These are phyloP conservation scores for Microcyclospora tardicrescens DNA, from an alignment of 2,329 filamentous ascomycete species.

Conservation along the genomic window DNA sequence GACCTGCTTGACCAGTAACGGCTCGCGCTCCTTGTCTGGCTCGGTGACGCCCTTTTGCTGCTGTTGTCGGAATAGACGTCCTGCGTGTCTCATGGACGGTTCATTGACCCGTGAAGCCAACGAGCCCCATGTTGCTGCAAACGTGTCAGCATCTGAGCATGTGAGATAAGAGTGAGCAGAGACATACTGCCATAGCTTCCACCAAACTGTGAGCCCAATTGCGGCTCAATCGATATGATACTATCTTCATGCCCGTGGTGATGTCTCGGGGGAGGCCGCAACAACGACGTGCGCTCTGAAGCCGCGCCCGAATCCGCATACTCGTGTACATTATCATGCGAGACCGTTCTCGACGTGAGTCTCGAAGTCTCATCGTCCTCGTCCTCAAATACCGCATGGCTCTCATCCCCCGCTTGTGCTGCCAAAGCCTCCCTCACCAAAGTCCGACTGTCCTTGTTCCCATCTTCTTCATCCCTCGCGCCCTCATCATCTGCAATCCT, in stretches of 20 bases:
- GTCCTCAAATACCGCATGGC: conserved; percentile 20
- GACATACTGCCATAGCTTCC: conserved; percentile 51
- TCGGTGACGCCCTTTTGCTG: conserved; percentile 30
- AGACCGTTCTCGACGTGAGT: not conserved
- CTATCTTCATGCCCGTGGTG: conserved; percentile 24
- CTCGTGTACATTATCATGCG: conserved; percentile 5
- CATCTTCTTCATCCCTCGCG: conserved; percentile 37
- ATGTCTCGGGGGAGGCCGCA: too few species aligned
- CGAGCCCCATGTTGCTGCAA: conserved; percentile 42
- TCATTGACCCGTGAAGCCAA: conserved; percentile 45
- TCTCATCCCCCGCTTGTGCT: conserved; percentile 20
- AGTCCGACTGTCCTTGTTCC: conserved; percentile 20
- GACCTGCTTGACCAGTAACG: conserved; percentile 76
- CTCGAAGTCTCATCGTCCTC: conserved; percentile 11
- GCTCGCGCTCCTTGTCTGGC: conserved; percentile 41
- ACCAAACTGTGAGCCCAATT: conserved; percentile 53
- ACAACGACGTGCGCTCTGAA: too few species aligned
- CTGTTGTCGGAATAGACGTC: conserved; percentile 36
- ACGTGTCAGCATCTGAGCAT: too few species aligned
- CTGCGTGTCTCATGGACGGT: conserved; percentile 43
- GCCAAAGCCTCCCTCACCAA: conserved; percentile 30
- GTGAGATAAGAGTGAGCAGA: too few species aligned
- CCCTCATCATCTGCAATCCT: conserved; percentile 40
- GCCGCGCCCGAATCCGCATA: not conserved
- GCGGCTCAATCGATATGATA: conserved; percentile 37